Evolutionary conservation across 768 basidiomycete genomes (phyloP), one percentile per base, ranked within the genome.

Genomic region (Trametes gibbosa): DNA sequence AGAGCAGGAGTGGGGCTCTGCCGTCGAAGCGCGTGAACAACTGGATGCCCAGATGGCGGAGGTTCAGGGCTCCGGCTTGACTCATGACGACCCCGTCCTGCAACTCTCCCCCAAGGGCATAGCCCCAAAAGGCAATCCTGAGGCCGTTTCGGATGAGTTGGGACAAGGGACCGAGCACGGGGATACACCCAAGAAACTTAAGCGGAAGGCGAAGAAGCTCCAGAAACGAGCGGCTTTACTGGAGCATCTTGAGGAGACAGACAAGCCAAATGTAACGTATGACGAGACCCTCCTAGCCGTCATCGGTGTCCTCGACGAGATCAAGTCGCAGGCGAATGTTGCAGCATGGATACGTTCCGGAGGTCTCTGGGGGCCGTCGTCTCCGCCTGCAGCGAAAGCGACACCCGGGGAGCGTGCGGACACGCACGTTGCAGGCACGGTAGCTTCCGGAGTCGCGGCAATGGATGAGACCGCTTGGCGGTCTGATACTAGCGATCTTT

Each of bases 311-410:
- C 71, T 91, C 23, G 85, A 89, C 47, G 75, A 72, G 14, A 62
- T 85, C 14, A 86, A 84, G 69, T 52, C 65, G 48, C 82, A 90
- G 71, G 76, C 72, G 55, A 90, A 86, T 63, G 80, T 90, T 23
- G 83, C 87, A 0, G 82, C 78, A 19, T 90, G 89, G 89, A 76
- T 89, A 55, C 77, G 79, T 17, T 64, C 67, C 27, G 86, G 86
- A 1, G 85, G 85, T 0, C 70, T 87, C 13, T 72, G 69, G 71
- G 69, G 67, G 23, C 58, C 70, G 5, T 41, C 45, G 16, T 41
- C 46, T 1, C 27, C 53, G 2, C 9, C 43, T 5, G 29, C 29
- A 4, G 10, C 29, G 29, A 32, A 4, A 32, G 29, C 4, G 8
- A 42, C 17, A 21, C n/a, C n/a, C n/a, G 17, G n/a, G 17, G n/a